phyloP scores from a whole-genome alignment of 108 stramenopile species.

The Cafeteria roenbergensis region DNA sequence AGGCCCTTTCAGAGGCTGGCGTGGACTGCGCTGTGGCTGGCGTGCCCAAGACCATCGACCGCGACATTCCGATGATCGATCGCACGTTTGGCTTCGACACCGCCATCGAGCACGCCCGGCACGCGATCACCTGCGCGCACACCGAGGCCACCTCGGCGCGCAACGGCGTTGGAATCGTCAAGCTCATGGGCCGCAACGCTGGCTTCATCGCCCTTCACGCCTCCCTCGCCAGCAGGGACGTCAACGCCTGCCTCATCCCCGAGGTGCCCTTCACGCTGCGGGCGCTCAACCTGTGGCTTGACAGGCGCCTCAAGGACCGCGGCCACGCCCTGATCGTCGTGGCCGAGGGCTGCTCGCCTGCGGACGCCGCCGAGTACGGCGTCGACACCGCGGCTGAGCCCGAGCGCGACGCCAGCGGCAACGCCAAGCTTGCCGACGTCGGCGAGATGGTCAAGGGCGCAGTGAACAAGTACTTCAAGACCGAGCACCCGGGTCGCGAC shows the following conservation, averaged over 20 bases:
- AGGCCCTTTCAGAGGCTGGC: conserved; percentile 27
- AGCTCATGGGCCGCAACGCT: conserved; percentile 81
- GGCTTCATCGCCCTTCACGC: conserved; percentile 86
- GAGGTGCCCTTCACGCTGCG: conserved; percentile 82
- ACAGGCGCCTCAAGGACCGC: conserved; percentile 62
- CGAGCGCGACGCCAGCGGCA: conserved; percentile 85
- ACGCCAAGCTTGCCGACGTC: conserved; percentile 76
- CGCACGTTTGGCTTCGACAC: conserved; percentile 79
- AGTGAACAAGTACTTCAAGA: conserved; percentile 59
- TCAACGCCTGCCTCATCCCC: conserved; percentile 68
- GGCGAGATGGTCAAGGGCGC: conserved; percentile 73
- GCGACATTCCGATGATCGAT: conserved; percentile 56
- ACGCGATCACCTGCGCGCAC: conserved; percentile 61
- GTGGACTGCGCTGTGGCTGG: conserved; percentile 81
- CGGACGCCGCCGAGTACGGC: conserved; percentile 43
- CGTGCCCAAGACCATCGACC: conserved; percentile 79
- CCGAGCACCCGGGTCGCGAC: conserved; percentile 24
- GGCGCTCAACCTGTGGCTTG: conserved; percentile 63
- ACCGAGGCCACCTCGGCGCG: conserved; percentile 79
- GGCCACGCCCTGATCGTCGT: conserved; percentile 93
- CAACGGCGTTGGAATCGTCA: conserved; percentile 87
- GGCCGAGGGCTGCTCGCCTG: conserved; percentile 72
- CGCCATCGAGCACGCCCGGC: conserved; percentile 76
- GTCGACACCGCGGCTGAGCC: too few species aligned
- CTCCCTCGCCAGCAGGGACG: conserved; percentile 73